Evolutionary conservation across 257 asterid genomes (phyloP).

Genomic region (Plantago major): DNA sequence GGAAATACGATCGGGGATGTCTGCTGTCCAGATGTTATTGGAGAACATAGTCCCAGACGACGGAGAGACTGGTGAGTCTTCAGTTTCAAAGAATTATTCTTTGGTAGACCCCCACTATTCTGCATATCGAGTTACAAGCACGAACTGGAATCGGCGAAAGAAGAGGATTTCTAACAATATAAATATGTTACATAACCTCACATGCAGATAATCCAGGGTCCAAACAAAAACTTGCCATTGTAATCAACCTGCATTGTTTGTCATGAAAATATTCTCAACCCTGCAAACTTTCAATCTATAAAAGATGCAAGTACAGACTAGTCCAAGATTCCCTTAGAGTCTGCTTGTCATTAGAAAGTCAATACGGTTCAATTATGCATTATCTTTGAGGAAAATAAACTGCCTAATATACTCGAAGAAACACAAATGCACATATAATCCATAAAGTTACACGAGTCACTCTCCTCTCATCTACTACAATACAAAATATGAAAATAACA

Average conservation of each 20-base stretch:
- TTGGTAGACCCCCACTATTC: conserved; percentile 65
- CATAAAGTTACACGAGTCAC: not conserved
- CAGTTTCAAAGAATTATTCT: conserved; percentile 66
- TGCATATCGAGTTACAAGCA: conserved; percentile 46
- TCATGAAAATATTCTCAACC: conserved; percentile 1
- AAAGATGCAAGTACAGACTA: not conserved
- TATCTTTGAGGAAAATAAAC: not conserved
- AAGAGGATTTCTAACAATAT: conserved; percentile 15
- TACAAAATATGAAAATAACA: not conserved
- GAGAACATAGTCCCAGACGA: conserved; percentile 85
- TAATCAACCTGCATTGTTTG: conserved; percentile 26
- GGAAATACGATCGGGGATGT: conserved; percentile 88
- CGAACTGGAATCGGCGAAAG: conserved; percentile 2
- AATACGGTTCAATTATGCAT: no score
- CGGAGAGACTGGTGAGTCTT: conserved; percentile 84
- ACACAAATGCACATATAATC: not conserved
- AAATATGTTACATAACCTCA: conserved; percentile 12
- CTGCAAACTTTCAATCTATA: not conserved
- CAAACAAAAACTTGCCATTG: conserved; percentile 18
- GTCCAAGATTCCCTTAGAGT: not conserved
- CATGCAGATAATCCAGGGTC: conserved; percentile 14
- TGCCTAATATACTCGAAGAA: no score
- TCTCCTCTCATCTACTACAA: not conserved
- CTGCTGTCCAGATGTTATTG: conserved; percentile 70
- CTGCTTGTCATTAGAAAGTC: not conserved